These are phyloP conservation scores for Podila epigama DNA, from an alignment of 192 early-diverging fungal species.

Conservation along the genomic window DNA sequence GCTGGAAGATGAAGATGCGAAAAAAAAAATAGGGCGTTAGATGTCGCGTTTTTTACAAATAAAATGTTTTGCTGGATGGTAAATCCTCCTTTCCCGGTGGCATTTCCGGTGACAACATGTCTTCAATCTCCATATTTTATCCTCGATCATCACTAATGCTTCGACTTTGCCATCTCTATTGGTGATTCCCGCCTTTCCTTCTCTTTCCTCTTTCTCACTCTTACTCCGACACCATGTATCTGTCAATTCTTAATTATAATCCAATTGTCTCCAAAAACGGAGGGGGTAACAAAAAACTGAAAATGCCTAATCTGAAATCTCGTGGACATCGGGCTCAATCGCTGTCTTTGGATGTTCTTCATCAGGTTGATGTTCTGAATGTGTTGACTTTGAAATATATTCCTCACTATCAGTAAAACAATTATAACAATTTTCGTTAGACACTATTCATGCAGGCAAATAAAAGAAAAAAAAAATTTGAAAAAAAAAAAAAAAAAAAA, in stretches of 20 bases:
- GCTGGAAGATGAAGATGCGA: too few species aligned
- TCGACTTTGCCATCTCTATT: neutral
- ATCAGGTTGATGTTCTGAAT: neutral
- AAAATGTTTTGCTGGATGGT: too few species aligned
- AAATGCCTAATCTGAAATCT: neutral
- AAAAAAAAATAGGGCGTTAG: too few species aligned
- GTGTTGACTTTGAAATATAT: neutral
- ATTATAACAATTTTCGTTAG: too few species aligned
- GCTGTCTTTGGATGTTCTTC: neutral
- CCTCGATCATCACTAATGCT: too few species aligned
- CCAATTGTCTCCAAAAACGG: neutral
- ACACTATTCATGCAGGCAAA: too few species aligned
- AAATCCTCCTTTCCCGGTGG: too few species aligned
- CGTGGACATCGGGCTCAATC: neutral
- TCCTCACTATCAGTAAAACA: too few species aligned
- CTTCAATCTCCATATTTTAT: neutral
- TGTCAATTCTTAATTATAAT: neutral
- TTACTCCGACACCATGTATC: neutral
- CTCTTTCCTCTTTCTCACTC: neutral
- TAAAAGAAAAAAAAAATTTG: constrained; percentile 7
- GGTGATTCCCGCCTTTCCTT: neutral
- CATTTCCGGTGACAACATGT: too few species aligned
- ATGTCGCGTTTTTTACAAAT: too few species aligned
- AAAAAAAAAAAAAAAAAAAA: neutral
- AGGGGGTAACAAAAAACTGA: neutral